Base-by-base conservation (phyloP, 768 basidiomycete species). In the Lactarius hengduanensis region DNA sequence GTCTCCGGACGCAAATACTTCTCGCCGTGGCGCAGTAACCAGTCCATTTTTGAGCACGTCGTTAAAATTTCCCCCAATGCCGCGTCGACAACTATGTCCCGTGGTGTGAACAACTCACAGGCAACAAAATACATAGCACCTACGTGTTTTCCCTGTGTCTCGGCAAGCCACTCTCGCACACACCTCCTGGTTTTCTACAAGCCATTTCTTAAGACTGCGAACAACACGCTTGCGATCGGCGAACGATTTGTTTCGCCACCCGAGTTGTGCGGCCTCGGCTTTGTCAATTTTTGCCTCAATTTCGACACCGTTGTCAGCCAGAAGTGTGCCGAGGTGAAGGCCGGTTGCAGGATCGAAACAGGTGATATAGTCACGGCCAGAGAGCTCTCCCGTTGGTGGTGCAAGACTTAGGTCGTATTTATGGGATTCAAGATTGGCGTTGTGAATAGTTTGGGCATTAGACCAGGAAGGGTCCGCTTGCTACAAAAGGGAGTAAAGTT, bases 11-110 rank as follows among this genome's bases (percentile, higher is more conserved):
- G 80, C 40, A 99, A 78, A 47, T 83, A 86, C 28, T 81, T 77
- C 75, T 97, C 94, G 47, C 95, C 97, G 68, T 96, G 85, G 8
- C 87, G 84, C 55, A 98, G 83, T 20, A 98, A 74, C 91, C 91
- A 98, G 70, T 96, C 91, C 78, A 98, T 80, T 76, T 99, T 99
- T 13, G 92, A 91, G 73, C 92, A 91, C 0, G 94, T 97, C n/a
- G 91, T 92, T 53, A 99, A 73, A 70, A 98, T 91, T 77, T 99
- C 97, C 41, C 97, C 97, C 47, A 99, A 81, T 2, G 92, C 89
- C 38, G 96, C 95, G 72, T 98, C 96, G 66, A 98, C 82, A 75
- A 96, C 96, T 97, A 69, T 30, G 60, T 30, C 26, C 64, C 57
- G 43, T 67, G 58, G 54, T 62, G 45, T 3, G 26, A 38, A 55